These are phyloP conservation scores for Clitopilus passeckerianus DNA, from an alignment of 768 basidiomycete genomes.

Conservation along the genomic window DNA sequence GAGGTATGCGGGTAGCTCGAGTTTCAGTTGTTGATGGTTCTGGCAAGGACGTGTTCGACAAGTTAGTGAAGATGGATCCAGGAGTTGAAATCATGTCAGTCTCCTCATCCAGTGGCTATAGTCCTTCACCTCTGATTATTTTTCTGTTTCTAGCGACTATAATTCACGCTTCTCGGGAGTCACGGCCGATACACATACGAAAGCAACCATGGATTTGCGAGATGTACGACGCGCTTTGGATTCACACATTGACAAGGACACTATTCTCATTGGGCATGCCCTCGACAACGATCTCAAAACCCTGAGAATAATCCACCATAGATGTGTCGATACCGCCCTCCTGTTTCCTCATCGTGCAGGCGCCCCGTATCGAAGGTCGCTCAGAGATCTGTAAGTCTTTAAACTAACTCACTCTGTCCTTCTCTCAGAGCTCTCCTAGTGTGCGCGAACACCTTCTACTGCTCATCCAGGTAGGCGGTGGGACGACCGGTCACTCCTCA, in stretches of 20 bases:
- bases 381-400: conserved; percentile 67
- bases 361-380: conserved; percentile 73
- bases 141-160: conserved; percentile 56
- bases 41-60: conserved; percentile 75
- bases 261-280: conserved; percentile 86
- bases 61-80: conserved; percentile 76
- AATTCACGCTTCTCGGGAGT: conserved; percentile 91
- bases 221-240: conserved; percentile 67
- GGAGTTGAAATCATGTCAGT: conserved; percentile 74
- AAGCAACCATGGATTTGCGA: conserved; percentile 62
- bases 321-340: conserved; percentile 81
- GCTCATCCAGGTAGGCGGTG: conserved; percentile 78
- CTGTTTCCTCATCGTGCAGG: conserved; percentile 78
- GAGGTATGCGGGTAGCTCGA: conserved; percentile 86
- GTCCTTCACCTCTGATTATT: not conserved
- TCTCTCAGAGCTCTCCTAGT: conserved; percentile 31
- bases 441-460: conserved; percentile 78
- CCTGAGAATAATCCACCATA: conserved; percentile 80
- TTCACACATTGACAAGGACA: conserved; percentile 67
- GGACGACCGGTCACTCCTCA: conserved; percentile 79
- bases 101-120: not conserved
- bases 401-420: conserved; percentile 10
- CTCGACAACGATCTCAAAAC: conserved; percentile 94
- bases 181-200: conserved; percentile 48
- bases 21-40: conserved; percentile 83